Conservation (phyloP, 805 yeast genomes). For the Zygosaccharomyces lentus region DNA sequence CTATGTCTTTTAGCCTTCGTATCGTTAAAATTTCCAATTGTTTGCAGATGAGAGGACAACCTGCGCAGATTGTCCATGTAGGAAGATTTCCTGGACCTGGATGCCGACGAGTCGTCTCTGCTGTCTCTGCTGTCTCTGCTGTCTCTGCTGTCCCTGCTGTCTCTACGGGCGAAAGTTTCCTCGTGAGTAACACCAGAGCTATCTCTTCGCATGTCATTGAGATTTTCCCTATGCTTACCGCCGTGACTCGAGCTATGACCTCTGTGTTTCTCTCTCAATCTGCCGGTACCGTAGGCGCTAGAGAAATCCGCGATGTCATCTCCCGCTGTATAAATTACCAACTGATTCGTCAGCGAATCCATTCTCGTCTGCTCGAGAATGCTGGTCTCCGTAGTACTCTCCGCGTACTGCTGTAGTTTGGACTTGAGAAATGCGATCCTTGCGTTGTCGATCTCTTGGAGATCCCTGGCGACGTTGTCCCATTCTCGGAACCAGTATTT, state of each 20-base stretch:
- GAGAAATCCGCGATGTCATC: constrained; percentile 34
- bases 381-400: constrained; percentile 25
- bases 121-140: not conserved
- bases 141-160: not conserved
- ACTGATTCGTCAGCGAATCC: constrained; percentile 24
- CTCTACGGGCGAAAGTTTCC: not conserved
- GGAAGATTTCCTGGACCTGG: constrained; percentile 3
- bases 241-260: not conserved
- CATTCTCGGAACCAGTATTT: constrained; percentile 34
- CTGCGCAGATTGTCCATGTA: constrained; percentile 30
- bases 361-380: constrained; percentile 29
- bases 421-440: constrained; percentile 30
- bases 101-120: not conserved
- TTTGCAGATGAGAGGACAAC: constrained; percentile 26
- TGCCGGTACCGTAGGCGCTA: constrained; percentile 33
- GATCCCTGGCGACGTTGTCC: constrained; percentile 24
- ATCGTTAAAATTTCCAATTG: not conserved
- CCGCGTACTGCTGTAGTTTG: constrained; percentile 28
- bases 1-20: constrained; percentile 4
- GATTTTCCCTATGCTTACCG: not conserved
- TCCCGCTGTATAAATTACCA: constrained; percentile 27
- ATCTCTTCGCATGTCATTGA: not conserved
- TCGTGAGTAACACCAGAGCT: not conserved
- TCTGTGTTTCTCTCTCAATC: constrained; percentile 24
- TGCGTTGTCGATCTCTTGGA: constrained; percentile 31